phyloP scores from a whole-genome alignment of 768 basidiomycete genomes.

The Auriscalpium microsporum region DNA sequence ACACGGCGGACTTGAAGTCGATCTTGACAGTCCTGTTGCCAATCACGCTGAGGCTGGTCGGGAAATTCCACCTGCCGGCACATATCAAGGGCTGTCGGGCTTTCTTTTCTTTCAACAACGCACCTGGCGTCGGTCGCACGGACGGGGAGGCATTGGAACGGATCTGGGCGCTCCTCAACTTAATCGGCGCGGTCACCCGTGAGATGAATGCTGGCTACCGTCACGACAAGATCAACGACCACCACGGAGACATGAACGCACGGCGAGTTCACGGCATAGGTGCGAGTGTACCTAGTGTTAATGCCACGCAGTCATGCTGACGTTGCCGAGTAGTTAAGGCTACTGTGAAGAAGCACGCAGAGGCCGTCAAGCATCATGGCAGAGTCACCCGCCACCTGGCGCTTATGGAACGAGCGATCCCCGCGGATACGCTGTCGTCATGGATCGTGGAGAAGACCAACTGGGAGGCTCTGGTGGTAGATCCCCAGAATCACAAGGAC shows the following conservation, averaged over 20 bases:
- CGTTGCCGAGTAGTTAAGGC: no score
- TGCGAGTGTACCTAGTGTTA: slow-evolving; percentile 2
- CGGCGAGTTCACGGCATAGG: slow-evolving; percentile 3
- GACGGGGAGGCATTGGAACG: slow-evolving; percentile 2
- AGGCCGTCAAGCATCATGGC: no score
- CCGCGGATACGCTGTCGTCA: not conserved
- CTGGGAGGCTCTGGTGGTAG: not conserved
- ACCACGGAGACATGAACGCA: not conserved
- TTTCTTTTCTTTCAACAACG: slow-evolving; percentile 3
- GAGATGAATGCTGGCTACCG: slow-evolving; percentile 15
- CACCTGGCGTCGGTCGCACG: slow-evolving; percentile 9
- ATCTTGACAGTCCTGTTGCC: not conserved
- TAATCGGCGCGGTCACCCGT: not conserved
- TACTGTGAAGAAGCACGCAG: no score
- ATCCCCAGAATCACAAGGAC: not conserved
- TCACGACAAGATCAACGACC: not conserved
- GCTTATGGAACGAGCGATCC: no score
- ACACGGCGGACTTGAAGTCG: not conserved
- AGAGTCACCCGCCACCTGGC: no score
- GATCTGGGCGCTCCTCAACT: slow-evolving; percentile 11
- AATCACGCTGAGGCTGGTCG: not conserved
- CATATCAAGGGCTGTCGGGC: not conserved
- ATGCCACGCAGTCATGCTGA: not conserved
- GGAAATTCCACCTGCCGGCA: slow-evolving; percentile 12
- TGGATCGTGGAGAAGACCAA: not conserved